Evolutionary conservation across 2,329 filamentous ascomycete species (phyloP).

Genomic region (Claviceps digitariae): DNA sequence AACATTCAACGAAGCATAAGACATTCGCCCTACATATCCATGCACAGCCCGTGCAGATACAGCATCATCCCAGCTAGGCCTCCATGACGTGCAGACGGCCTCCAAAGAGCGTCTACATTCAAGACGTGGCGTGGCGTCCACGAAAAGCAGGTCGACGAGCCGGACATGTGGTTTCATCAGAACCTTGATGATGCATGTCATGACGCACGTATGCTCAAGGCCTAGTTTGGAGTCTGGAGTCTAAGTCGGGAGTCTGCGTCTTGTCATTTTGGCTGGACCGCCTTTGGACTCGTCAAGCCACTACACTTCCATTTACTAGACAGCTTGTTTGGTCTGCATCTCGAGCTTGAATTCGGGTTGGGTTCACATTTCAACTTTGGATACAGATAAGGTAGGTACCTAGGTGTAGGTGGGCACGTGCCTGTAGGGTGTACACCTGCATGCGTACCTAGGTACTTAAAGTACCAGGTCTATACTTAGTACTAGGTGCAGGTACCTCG

Average conservation of each 20-base stretch:
- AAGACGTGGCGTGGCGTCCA: constrained; percentile 20
- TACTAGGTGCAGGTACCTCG: background rate
- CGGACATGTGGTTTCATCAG: constrained; percentile 73
- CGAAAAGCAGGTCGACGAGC: constrained; percentile 33
- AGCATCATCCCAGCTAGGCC: constrained; percentile 45
- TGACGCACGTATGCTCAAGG: constrained; percentile 59
- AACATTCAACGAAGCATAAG: too few relatives aligned
- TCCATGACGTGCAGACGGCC: constrained; percentile 60
- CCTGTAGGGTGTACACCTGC: too few relatives aligned
- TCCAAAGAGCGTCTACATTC: constrained; percentile 6
- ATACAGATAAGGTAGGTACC: background rate
- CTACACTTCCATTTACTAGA: background rate
- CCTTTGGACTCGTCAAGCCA: too few relatives aligned
- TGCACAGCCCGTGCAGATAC: too few relatives aligned
- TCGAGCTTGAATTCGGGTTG: background rate
- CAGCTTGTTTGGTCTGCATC: background rate
- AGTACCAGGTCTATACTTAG: too few relatives aligned
- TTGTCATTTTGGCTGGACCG: background rate
- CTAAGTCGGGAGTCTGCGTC: too few relatives aligned
- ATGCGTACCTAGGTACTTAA: too few relatives aligned
- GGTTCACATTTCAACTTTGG: too few relatives aligned
- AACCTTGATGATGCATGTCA: constrained; percentile 71
- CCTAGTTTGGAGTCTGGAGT: background rate
- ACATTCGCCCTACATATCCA: too few relatives aligned
- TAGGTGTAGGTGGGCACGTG: too few relatives aligned